Evolutionary conservation across 495 filamentous ascomycete species (phyloP).

Genomic region (Hyaloscypha variabilis): DNA sequence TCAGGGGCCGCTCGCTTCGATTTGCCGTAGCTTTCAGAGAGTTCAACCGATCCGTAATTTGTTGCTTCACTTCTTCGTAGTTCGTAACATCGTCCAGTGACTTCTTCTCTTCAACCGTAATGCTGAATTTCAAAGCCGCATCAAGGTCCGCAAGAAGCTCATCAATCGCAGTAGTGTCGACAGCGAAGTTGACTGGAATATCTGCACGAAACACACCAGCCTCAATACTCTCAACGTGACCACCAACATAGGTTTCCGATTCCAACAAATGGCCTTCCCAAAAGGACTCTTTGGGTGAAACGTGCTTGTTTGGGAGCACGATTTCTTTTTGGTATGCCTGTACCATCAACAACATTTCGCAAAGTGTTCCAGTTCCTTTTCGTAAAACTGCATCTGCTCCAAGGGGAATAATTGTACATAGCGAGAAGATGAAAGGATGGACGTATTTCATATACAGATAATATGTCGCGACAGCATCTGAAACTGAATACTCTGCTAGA

Average conservation of each 20-base stretch:
- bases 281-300: conserved; percentile 86
- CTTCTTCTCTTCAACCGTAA: conserved; percentile 94
- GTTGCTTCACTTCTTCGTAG: conserved; percentile 87
- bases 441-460: conserved; percentile 99
- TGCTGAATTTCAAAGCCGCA: conserved; percentile 87
- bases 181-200: conserved; percentile 88
- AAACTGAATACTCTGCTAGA: conserved; percentile 96
- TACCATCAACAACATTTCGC: conserved; percentile 99
- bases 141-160: conserved; percentile 88
- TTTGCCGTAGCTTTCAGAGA: conserved; percentile 80
- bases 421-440: conserved; percentile 97
- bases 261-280: conserved; percentile 96
- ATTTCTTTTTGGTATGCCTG: conserved; percentile 93
- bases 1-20: conserved; percentile 81
- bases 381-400: conserved; percentile 89
- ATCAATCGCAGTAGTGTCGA: conserved; percentile 86
- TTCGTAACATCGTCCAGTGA: conserved; percentile 87
- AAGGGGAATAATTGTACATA: conserved; percentile 94
- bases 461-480: conserved; percentile 97
- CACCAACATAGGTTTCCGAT: conserved; percentile 96
- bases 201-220: conserved; percentile 96
- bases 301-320: conserved; percentile 94
- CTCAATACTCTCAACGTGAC: conserved; percentile 99
- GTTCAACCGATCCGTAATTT: conserved; percentile 74
- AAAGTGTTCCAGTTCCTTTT: conserved; percentile 96